A percentile compares a stretch with the other conserved stretches of the same genome.
phyloP scores from a whole-genome alignment of 345 rosid genomes.

The Sonneratia caseolaris region DNA sequence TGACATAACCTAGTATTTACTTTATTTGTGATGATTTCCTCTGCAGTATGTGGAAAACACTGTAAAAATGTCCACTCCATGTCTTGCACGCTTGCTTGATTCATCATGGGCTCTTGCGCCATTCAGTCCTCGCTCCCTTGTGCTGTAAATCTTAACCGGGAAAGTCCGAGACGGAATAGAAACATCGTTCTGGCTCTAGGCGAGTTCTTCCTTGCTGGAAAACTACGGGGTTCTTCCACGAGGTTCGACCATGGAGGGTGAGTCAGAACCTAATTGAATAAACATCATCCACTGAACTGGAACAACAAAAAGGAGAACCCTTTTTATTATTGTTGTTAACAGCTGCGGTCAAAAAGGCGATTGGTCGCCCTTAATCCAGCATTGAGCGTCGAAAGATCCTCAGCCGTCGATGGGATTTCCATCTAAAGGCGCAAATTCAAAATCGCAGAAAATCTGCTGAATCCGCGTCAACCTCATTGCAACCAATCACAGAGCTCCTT shows the following conservation, averaged over 20 bases:
- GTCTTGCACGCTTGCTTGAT: not conserved
- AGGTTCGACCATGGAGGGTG: slow-evolving; percentile 4
- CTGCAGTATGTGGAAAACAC: not conserved
- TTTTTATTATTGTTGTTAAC: not conserved
- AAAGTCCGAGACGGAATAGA: too few species aligned
- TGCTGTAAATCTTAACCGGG: too few species aligned
- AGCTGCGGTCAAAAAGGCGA: not conserved
- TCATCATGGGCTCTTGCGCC: too few species aligned
- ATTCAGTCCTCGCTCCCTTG: too few species aligned
- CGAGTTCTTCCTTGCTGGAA: not conserved
- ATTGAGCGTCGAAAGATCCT: too few species aligned
- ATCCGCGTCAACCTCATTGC: slow-evolving; percentile 12
- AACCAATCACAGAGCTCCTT: slow-evolving; percentile 17
- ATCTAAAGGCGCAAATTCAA: slow-evolving; percentile 13
- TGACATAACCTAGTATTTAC: not conserved
- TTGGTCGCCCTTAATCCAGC: slow-evolving; percentile 3
- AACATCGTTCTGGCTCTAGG: too few species aligned
- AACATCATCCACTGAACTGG: too few species aligned
- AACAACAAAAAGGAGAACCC: too few species aligned
- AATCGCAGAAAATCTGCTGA: not conserved
- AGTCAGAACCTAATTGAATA: too few species aligned
- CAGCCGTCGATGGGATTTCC: slow-evolving; percentile 6
- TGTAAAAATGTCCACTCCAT: not conserved
- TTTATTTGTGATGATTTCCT: not conserved
- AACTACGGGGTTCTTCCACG: slow-evolving; percentile 21